phyloP scores from a whole-genome alignment of 371 early-diverging fungal species.

The Funneliformis caledonium region DNA sequence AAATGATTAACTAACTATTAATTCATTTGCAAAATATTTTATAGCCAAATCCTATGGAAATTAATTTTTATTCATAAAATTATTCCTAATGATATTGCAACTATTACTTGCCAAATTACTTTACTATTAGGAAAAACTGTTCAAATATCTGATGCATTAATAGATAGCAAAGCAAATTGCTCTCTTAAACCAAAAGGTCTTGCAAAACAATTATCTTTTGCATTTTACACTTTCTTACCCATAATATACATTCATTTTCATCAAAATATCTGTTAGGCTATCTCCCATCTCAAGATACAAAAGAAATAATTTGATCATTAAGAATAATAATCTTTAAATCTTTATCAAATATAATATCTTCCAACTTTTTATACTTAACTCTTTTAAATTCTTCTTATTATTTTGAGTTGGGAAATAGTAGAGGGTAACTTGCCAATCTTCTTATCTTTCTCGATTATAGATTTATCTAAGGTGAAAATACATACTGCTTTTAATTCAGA shows the following conservation, averaged over 20 bases:
- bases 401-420: neutral
- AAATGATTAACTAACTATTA: no score
- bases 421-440: neutral
- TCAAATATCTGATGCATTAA: neutral
- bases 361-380: neutral
- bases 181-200: neutral
- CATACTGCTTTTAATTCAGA: neutral
- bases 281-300: neutral
- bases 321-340: neutral
- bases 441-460: neutral
- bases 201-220: neutral
- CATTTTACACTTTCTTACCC: neutral
- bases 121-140: neutral
- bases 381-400: neutral
- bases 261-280: neutral
- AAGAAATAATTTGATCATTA: neutral
- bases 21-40: no score
- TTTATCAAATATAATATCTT: neutral
- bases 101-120: neutral
- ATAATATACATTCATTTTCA: neutral
- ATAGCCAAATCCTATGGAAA: constrained; percentile 16
- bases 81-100: neutral
- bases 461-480: neutral
- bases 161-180: neutral
- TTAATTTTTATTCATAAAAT: neutral